Percentiles rank a stretch among this genome's conserved stretches.
Conservation (phyloP, 495 filamentous ascomycete species). For the Staphylotrichum tortipilum region DNA sequence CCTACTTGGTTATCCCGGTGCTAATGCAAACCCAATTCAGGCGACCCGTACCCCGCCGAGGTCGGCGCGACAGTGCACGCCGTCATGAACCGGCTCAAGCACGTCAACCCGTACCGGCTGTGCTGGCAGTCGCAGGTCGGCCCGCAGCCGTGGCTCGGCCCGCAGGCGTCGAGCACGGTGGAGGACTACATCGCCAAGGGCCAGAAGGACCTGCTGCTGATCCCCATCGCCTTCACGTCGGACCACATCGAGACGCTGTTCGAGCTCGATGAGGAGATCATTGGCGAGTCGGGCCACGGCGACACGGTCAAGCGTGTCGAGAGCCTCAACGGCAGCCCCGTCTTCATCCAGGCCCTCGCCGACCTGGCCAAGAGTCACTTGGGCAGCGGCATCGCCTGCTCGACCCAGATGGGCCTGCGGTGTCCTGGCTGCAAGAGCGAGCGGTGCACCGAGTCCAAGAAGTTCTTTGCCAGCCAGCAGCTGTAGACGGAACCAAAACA, state of each 20-base stretch:
- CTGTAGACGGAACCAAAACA: not conserved
- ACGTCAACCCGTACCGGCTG: constrained; percentile 81
- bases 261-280: constrained; percentile 93
- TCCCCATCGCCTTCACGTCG: constrained; percentile 95
- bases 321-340: constrained; percentile 82
- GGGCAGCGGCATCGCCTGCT: constrained; percentile 54
- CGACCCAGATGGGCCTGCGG: constrained; percentile 77
- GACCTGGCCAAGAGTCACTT: constrained; percentile 77
- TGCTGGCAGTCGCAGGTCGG: constrained; percentile 99
- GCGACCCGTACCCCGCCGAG: constrained; percentile 93
- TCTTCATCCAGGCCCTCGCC: constrained; percentile 87
- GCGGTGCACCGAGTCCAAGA: constrained; percentile 80
- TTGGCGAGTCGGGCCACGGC: constrained; percentile 72
- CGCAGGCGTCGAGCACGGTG: constrained; percentile 84
- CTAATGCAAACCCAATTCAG: too few species aligned
- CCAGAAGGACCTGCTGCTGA: constrained; percentile 80
- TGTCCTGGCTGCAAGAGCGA: constrained; percentile 94
- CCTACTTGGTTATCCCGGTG: too few species aligned
- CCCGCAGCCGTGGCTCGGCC: constrained; percentile 88
- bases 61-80: constrained; percentile 96
- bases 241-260: constrained; percentile 98
- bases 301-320: constrained; percentile 82
- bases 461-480: constrained; percentile 66
- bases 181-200: constrained; percentile 82
- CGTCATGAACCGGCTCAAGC: constrained; percentile 82